Evolutionary conservation across 2,329 filamentous ascomycete species (phyloP), one percentile per base, ranked within the genome.

Genomic region (Cladosporium sp.): DNA sequence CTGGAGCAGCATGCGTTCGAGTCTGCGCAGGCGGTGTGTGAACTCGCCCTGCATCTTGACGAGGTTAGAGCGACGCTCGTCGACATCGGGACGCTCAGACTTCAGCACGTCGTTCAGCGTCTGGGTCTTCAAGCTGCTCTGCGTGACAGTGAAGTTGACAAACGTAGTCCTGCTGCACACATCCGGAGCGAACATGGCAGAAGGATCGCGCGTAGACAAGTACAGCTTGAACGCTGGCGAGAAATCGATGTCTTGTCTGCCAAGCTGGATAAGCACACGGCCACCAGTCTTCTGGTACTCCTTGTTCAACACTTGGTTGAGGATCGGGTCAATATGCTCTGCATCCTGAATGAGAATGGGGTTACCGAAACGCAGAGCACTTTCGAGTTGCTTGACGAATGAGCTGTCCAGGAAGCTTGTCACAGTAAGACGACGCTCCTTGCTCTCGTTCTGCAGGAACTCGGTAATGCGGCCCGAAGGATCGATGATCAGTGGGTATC

Each of bases 41-140:
- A 99, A 99, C 80, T 99, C 96, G 74, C 95, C 95, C 81, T 99
- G 95, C 73, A 97, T 87, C 82, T 99, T 99, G 85, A 98, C 96
- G 70, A 99, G 88, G 77, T 99, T 98, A 39, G 93, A 96, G 65
- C 95, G 89, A 69, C 95, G 88, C 82, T 98, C 93, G 76, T 99
- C 95, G 21, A 99, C 93, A 79, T 99, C 95, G 4, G 96, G 95
- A 64, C 96, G 88, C 83, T 99, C 95, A 16, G 93, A 97, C 79
- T 98, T 98, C 74, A 99, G 86, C 36, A 98, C 95, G 69, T 99
- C 93, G 72, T 97, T 97, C 71, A 99, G 87, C 1, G 95, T 97
- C 79, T 99, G 95, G 1, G 95, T 98, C 81, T 97, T 95, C 75
- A 99, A 85, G 84, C 94, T 98, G 86, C 95, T 97, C 81, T 98